Evolutionary conservation across 805 yeast species (phyloP).

Genomic region (Candida vaughaniae): DNA sequence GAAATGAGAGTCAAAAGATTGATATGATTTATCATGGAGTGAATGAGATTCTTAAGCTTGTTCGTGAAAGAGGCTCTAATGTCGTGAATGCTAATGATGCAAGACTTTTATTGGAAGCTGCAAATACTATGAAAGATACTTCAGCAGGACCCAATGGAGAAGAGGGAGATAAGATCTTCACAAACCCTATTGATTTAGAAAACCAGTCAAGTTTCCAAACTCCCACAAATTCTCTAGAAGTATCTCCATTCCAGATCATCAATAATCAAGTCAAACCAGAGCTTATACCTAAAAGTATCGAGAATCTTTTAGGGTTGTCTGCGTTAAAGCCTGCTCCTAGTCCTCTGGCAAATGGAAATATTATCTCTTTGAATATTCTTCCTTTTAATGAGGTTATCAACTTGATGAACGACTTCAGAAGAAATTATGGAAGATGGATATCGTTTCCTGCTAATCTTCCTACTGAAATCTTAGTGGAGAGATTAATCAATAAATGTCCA

Average conservation of each 20-base stretch:
- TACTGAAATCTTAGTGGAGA: slow-evolving; percentile 47
- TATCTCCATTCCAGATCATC: slow-evolving; percentile 47
- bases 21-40: slow-evolving; percentile 31
- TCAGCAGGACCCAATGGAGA: slow-evolving; percentile 6
- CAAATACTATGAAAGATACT: slow-evolving; percentile 22
- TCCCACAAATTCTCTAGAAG: slow-evolving; percentile 35
- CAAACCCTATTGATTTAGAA: slow-evolving; percentile 22
- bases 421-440: slow-evolving; percentile 76
- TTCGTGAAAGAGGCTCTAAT: slow-evolving; percentile 15
- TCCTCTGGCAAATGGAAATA: slow-evolving; percentile 30
- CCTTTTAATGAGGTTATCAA: slow-evolving; percentile 46
- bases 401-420: slow-evolving; percentile 57
- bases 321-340: slow-evolving; percentile 11
- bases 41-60: slow-evolving; percentile 28
- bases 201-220: slow-evolving; percentile 21
- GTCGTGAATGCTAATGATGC: slow-evolving; percentile 19
- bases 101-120: slow-evolving; percentile 24
- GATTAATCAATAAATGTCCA: slow-evolving; percentile 53
- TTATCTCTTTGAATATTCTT: slow-evolving; percentile 51
- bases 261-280: slow-evolving; percentile 26
- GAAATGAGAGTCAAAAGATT: slow-evolving; percentile 3
- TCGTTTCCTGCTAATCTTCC: slow-evolving; percentile 59
- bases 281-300: slow-evolving; percentile 35
- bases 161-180: slow-evolving; percentile 2
- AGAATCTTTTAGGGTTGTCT: slow-evolving; percentile 24